Conservation (phyloP, 495 filamentous ascomycete genomes). For the Mytilinidion resinicola region DNA sequence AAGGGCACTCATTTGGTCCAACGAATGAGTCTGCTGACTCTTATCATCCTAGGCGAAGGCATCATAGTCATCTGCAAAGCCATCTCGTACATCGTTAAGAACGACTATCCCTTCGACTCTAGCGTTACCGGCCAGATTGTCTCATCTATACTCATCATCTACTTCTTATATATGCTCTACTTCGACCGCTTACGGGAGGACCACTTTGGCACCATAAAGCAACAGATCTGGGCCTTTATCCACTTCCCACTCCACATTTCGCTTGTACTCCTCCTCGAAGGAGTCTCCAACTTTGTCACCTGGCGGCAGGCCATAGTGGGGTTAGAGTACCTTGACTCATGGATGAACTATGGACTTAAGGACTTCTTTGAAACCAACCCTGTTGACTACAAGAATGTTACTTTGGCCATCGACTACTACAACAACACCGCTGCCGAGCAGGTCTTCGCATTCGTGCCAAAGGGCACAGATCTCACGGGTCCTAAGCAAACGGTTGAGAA, state of each 20-base stretch:
- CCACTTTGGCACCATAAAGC: conserved; percentile 49
- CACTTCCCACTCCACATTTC: conserved; percentile 67
- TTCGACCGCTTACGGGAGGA: conserved; percentile 52
- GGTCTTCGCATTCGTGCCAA: conserved; percentile 19
- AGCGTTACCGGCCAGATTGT: conserved; percentile 43
- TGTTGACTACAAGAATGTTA: neutral
- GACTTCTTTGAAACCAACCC: neutral
- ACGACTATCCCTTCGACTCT: conserved; percentile 46
- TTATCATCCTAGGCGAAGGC: conserved; percentile 66
- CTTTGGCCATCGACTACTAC: neutral
- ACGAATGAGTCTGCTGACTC: conserved; percentile 58
- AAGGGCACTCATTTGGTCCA: conserved; percentile 60
- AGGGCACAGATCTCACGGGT: conserved; percentile 15
- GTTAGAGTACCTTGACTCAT: neutral
- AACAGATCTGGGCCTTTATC: conserved; percentile 58
- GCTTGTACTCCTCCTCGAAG: conserved; percentile 58
- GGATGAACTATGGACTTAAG: neutral
- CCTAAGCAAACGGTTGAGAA: conserved; percentile 10
- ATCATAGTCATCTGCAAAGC: conserved; percentile 47
- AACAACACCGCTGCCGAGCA: conserved; percentile 1
- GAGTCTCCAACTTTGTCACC: conserved; percentile 27
- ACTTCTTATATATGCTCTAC: conserved; percentile 66
- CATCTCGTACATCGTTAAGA: conserved; percentile 51
- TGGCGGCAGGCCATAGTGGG: conserved; percentile 22
- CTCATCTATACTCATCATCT: conserved; percentile 39